A percentile compares a stretch with the other conserved stretches of the same genome.
These are phyloP conservation scores for Albizia julibrissin DNA, from an alignment of 306 rosid genomes.

Conservation along the genomic window DNA sequence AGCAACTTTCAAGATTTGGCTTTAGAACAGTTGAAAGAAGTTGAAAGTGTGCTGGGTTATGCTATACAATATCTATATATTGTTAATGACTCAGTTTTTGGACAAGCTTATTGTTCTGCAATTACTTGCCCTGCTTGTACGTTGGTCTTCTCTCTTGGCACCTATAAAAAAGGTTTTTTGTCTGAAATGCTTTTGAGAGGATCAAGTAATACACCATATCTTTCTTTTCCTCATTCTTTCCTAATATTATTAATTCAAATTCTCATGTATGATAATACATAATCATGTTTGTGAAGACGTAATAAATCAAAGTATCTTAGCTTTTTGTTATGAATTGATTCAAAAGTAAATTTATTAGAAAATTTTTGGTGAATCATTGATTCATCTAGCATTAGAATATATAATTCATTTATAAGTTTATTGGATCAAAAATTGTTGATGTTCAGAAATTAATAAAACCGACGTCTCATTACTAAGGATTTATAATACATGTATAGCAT, in stretches of 20 bases:
- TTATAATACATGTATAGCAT: no score
- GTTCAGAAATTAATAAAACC: no score
- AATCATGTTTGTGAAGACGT: not conserved
- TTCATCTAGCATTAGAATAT: no score
- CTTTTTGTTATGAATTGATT: not conserved
- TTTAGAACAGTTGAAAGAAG: not conserved
- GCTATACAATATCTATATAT: not conserved
- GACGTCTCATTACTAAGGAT: no score
- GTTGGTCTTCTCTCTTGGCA: conserved; percentile 16
- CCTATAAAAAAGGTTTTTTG: not conserved
- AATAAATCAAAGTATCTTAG: not conserved
- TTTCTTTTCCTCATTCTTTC: not conserved
- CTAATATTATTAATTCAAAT: no score
- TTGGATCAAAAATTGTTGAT: no score
- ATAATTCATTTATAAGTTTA: no score
- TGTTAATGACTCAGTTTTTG: conserved; percentile 5
- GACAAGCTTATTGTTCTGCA: conserved; percentile 4
- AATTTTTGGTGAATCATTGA: no score
- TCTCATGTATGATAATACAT: not conserved
- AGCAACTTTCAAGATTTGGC: not conserved
- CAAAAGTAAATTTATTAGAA: no score
- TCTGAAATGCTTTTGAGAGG: conserved; percentile 4
- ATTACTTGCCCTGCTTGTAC: conserved; percentile 5
- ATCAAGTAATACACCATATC: not conserved
- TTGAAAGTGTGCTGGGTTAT: conserved; percentile 1